Percentiles rank a stretch among this genome's conserved stretches.
phyloP scores from a whole-genome alignment of 2,329 filamentous ascomycete genomes.

The Helotiales sp. region DNA sequence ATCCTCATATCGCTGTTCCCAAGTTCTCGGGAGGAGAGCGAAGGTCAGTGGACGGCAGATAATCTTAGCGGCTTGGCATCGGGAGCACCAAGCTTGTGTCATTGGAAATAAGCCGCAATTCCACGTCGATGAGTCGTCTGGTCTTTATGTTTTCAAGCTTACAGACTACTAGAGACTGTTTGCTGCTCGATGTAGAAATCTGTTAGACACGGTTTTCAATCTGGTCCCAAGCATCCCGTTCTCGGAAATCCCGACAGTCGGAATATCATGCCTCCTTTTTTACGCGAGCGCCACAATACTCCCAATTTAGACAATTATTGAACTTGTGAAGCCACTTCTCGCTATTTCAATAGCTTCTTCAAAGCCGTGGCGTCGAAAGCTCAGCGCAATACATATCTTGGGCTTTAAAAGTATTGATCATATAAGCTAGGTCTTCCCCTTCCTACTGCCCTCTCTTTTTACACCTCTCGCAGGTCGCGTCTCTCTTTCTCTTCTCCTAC shows the following conservation, averaged over 20 bases:
- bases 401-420: constrained; percentile 3
- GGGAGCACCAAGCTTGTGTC: too few species aligned
- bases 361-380: constrained; percentile 5
- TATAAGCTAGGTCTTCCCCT: neutral
- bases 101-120: too few species aligned
- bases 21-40: too few species aligned
- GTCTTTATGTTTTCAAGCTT: too few species aligned
- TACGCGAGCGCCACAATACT: constrained; percentile 5
- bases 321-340: neutral
- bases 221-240: neutral
- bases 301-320: neutral
- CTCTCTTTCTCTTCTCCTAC: neutral
- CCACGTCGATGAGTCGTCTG: too few species aligned
- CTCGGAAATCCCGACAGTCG: too few species aligned
- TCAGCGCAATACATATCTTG: constrained; percentile 2
- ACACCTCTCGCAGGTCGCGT: neutral
- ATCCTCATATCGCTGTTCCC: too few species aligned
- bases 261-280: constrained; percentile 3
- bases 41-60: too few species aligned
- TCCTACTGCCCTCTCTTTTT: neutral
- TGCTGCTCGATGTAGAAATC: too few species aligned
- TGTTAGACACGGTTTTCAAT: neutral
- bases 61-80: too few species aligned
- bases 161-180: too few species aligned
- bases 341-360: constrained; percentile 2